Base-by-base conservation (phyloP, 2,329 filamentous ascomycete species). In the Hypoxylon sp. region DNA sequence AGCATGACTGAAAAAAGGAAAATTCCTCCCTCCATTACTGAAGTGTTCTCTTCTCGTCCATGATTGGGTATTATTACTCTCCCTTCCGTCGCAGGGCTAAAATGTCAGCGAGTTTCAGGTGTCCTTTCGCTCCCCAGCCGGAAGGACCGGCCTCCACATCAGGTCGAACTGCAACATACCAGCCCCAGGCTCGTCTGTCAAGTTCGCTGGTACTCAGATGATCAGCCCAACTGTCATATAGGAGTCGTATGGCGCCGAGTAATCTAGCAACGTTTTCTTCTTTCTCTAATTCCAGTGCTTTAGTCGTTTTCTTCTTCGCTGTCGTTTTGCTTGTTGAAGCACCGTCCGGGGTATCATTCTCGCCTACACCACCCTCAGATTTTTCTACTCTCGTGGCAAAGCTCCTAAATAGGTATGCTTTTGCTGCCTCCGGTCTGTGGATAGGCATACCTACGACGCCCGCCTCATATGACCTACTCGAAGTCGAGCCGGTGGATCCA, bases 101-200 rank as follows among this genome's bases (percentile, higher is more conserved):
- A 43, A 97, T 92, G 70, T 89, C 88, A 13, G 81, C 81, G 36
- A 97, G 77, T 71, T 84, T 89, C 28, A 97, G 82, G 59, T 83
- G 81, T 1, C 91, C 93, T 78, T 95, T 96, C 11, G 91, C 91
- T 28, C 93, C 93, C 93, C 93, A 97, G 1, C 94, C 93, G 19
- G 89, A 87, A 51, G 88, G 87, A 0, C 93, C 94, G 62, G 84
- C 80, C 64, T 92, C 89, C 2, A 97, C 91, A 19, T 93, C 90
- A 0, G 93, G 93, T 68, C 94, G 84, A 19, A 94, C 88, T 21
- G 87, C 85, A 1, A 91, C 83, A 79, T 97, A 97, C 93, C 93
- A 97, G 10, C 82, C 82, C 92, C 93, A 97, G 17, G 93, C 92
- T 65, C 89, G 86, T 67, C 85, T 85, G 76, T 97, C 92, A 57